Evolutionary conservation across 192 early-diverging fungal genomes (phyloP).

Genomic region (Chytriomyces sp.): DNA sequence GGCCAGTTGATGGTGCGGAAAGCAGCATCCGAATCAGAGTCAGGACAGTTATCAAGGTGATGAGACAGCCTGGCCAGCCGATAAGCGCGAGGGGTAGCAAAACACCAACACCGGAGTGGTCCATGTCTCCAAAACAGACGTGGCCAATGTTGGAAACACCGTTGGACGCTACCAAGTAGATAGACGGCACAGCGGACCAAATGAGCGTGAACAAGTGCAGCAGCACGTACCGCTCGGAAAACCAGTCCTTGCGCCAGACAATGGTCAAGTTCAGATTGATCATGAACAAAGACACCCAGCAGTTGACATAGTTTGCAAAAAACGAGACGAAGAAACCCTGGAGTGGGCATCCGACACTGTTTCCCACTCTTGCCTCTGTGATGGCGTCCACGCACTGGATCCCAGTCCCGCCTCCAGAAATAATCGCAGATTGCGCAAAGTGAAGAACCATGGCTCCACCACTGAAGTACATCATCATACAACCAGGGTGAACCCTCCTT

Average conservation of each 20-base stretch:
- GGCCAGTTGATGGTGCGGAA: not conserved
- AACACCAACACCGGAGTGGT: not conserved
- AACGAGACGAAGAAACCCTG: slow-evolving; percentile 14
- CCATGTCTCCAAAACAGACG: not conserved
- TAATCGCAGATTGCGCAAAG: not conserved
- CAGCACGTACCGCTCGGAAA: not conserved
- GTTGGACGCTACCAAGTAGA: not conserved
- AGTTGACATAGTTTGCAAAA: not conserved
- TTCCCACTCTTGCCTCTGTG: not conserved
- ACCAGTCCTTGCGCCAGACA: slow-evolving; percentile 21
- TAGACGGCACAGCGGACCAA: not conserved
- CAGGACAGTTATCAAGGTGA: slow-evolving; percentile 9
- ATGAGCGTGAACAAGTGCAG: not conserved
- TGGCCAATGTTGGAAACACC: not conserved
- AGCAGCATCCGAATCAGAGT: not conserved
- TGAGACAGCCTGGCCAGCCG: slow-evolving; percentile 5
- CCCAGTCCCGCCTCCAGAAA: not conserved
- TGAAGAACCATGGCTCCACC: not conserved
- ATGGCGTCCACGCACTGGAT: slow-evolving; percentile 13
- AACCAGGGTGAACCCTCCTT: slow-evolving; percentile 1
- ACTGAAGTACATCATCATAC: not conserved
- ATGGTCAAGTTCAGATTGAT: slow-evolving; percentile 14
- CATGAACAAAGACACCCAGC: slow-evolving; percentile 10
- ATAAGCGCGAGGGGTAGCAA: not conserved
- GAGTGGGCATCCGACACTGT: slow-evolving; percentile 16